Base-by-base conservation (phyloP, 2,329 filamentous ascomycete species). In the Ophiostoma sp. region DNA sequence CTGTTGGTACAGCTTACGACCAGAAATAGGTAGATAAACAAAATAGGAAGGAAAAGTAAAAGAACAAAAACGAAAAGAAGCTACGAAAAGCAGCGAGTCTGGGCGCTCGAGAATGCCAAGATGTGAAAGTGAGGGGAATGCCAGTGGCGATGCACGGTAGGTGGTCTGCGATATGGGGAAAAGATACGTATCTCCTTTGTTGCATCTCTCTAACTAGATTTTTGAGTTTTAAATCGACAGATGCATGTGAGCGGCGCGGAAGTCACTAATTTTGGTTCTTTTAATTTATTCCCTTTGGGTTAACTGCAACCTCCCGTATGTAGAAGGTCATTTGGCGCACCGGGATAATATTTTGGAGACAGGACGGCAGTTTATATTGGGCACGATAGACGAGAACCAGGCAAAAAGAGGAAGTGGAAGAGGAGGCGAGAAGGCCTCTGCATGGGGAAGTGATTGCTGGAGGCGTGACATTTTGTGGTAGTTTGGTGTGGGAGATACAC, bases 91-190 rank as follows among this genome's bases (percentile, higher is more conserved):
- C 36, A 36, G n/a, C 15, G n/a, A 5, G 36, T 8, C 61, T 66
- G 61, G 61, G 61, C 36, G 36, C 36, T 22, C 22, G 12, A 28
- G 22, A 2, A 7, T 66, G 36, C 61, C 61, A 66, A 66, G 61
- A 45, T 66, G 19, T 28, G 22, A 66, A 66, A 45, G 22, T 66
- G 61, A 66, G 61, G 61, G 61, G 36, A 59, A 45, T 45, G 22
- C n/a, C 36, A 45, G 36, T 66, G 61, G 61, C 61, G 22, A 45
- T 39, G 61, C 22, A 33, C 15, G 6, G 55, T 11, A 45, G 36
- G 22, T 45, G 61, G 36, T 45, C 61, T 25, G 9, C 45, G 36
- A 8, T 22, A 64, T 66, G 22, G 36, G 11, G 22, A 6, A 42
- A 45, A 66, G 36, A 45, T 45, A 66, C n/a, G n/a, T 45, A 25